Base-by-base conservation (phyloP, 192 early-diverging fungal species). In the Umbelopsis sp. region DNA sequence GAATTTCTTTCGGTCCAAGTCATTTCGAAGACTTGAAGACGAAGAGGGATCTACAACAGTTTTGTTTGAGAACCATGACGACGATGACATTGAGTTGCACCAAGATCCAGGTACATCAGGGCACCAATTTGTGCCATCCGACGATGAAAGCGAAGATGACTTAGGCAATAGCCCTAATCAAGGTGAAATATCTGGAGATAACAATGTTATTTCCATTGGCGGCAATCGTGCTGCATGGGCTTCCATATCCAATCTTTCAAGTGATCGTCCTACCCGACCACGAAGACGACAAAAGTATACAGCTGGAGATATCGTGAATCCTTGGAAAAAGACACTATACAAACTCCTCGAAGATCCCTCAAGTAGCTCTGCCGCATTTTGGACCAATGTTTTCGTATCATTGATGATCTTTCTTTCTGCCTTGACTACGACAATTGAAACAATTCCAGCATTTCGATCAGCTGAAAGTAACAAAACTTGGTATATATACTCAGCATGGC, bases 261-360 rank as follows among this genome's bases (percentile, higher is more conserved):
- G 55, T 33, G 55, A 61, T 30, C 11, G 55, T 35, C 55, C 55
- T 4, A 12, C 25, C 55, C 27, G 55, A 35, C 12, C 12, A 16
- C 21, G 30, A 8, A 61, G 55, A 35, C 27, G 55, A 35, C 46
- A 55, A 33, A 70, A 49, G 7, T 45, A 49, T 18, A 51, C 68
- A 13, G 61, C 35, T 21, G 25, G 49, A 11, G 53, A 73, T n/a
- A 74, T 71, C 44, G 20, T 67, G 23, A 74, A 75, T 53, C 72
- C 61, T 15, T 52, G 71, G 25, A 91, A 91, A 64, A 80, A 87
- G 51, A 76, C 82, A 45, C 78, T 94, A 46, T 94, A 88, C 52
- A 78, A 90, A 18, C 78, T 94, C 44, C 79, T 94, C 35, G 92
- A 94, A 68, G 90, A 92, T 69, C 91, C 92, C 15, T 89, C 91